Base-by-base conservation (phyloP, 1,284 basidiomycete genomes). In the Laetiporus sulphureus region DNA sequence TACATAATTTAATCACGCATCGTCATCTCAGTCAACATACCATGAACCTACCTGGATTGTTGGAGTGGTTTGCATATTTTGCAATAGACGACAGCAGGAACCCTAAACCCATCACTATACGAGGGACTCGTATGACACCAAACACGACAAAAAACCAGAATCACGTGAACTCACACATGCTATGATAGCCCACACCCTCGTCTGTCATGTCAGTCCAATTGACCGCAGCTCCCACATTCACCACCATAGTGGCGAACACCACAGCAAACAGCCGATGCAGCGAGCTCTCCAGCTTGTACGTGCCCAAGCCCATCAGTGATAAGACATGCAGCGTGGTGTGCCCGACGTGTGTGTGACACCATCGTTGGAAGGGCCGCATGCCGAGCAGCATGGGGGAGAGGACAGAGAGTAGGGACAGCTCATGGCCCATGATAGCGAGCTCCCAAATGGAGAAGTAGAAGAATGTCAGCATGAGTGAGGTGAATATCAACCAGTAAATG, bases 391-490 rank as follows among this genome's bases (percentile, higher is more conserved):
- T 54, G 0, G 88, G 87, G 0, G 88, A 78, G 18, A 92, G 69
- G 11, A 79, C 75, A 3, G 74, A 69, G 4, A 90, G 64, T 3
- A 90, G 63, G 0, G 84, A 75, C 4, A 85, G 66, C 58, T 91
- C 88, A 23, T 82, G 77, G 2, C 88, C 87, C n/a, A 85, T 73
- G 37, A 84, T 70, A 36, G 81, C 86, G 15, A 93, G 79, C 55
- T 89, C 75, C 91, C 90, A 94, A 5, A 94, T 81, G 19, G 87
- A 91, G 67, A 90, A 93, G 64, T 93, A 96, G 67, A 95, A 96
- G 4, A 96, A 73, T 29, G 85, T 83, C 0, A 88, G 83, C 6
- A 85, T 78, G 18, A 96, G 74, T 1, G 81, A 78, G 1, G 92
- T 94, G 55, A 90, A 79, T 31, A 89, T 72, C 0, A 91, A 89